phyloP scores from a whole-genome alignment of 176 grass and related monocot genomes.

The Carex scoparia region DNA sequence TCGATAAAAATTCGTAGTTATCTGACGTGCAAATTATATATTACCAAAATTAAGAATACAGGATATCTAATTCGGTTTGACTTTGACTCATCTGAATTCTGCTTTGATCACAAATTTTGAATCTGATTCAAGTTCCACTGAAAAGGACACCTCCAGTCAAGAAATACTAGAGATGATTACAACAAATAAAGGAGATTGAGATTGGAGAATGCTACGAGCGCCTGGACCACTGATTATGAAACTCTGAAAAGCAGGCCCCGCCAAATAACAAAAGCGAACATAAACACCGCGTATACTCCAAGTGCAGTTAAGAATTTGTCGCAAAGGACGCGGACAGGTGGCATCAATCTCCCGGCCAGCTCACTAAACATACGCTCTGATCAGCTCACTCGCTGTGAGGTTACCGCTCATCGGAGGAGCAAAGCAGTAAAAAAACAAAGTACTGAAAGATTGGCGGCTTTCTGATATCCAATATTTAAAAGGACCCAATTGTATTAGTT shows the following conservation, averaged over 20 bases:
- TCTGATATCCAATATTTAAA: conserved; percentile 6
- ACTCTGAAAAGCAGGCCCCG: not conserved
- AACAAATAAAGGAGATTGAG: not conserved
- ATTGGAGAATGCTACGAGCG: not conserved
- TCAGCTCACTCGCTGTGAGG: not conserved
- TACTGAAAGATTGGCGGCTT: conserved; percentile 21
- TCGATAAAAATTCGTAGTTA: not conserved
- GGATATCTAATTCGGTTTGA: not conserved
- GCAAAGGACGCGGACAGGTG: conserved; percentile 8
- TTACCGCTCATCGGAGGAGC: not conserved
- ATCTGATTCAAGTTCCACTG: not conserved
- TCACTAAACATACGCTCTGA: not conserved
- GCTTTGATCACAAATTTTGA: not conserved
- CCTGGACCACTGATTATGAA: not conserved
- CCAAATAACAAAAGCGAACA: not conserved
- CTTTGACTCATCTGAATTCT: not conserved
- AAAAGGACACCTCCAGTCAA: not conserved
- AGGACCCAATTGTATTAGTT: conserved; percentile 20
- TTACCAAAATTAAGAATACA: not conserved
- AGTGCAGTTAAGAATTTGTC: not conserved
- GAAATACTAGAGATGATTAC: not conserved
- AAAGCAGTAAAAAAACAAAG: not conserved
- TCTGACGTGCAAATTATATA: not conserved
- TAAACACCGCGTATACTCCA: not conserved
- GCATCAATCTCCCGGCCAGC: conserved; percentile 10